These are phyloP conservation scores for Paxillus ammoniavirescens DNA, from an alignment of 768 basidiomycete genomes.

Conservation along the genomic window DNA sequence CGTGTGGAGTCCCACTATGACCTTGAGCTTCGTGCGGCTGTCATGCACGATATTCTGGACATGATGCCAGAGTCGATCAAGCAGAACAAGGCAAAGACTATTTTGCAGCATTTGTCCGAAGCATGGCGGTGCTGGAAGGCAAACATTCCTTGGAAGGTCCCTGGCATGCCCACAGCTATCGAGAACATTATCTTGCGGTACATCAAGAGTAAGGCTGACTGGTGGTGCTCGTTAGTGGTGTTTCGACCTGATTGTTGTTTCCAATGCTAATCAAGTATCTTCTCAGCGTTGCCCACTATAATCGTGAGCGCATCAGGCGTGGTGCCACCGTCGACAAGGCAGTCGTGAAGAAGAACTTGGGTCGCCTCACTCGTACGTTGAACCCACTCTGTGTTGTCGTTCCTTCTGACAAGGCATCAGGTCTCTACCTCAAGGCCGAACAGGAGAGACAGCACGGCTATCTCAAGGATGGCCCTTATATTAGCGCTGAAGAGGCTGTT, in stretches of 20 bases:
- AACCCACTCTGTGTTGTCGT: background rate
- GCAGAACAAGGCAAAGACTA: constrained; percentile 99
- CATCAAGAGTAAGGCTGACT: constrained; percentile 99
- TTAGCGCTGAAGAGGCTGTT: constrained; percentile 97
- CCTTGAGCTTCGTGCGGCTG: constrained; percentile 93
- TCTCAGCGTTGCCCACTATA: constrained; percentile 88
- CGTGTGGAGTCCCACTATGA: constrained; percentile 99
- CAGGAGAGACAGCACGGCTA: constrained; percentile 99
- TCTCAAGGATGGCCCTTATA: constrained; percentile 98
- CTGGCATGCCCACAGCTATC: constrained; percentile 98
- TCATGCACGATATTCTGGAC: constrained; percentile 99
- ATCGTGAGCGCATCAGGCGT: constrained; percentile 94
- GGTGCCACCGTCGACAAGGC: constrained; percentile 98
- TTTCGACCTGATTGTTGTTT: background rate
- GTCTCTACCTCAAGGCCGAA: constrained; percentile 96
- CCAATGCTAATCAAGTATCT: constrained; percentile 1
- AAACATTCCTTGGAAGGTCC: constrained; percentile 99
- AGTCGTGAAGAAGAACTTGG: constrained; percentile 98
- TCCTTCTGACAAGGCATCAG: constrained; percentile 31
- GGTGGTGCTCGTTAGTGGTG: constrained; percentile 85
- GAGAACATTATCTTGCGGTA: constrained; percentile 99
- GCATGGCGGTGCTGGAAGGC: constrained; percentile 99
- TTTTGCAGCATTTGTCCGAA: constrained; percentile 95
- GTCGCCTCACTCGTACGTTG: constrained; percentile 85
- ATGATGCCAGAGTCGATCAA: constrained; percentile 99